Conservation (phyloP, 1,284 basidiomycete genomes). For the Ustilago xerochloae region DNA sequence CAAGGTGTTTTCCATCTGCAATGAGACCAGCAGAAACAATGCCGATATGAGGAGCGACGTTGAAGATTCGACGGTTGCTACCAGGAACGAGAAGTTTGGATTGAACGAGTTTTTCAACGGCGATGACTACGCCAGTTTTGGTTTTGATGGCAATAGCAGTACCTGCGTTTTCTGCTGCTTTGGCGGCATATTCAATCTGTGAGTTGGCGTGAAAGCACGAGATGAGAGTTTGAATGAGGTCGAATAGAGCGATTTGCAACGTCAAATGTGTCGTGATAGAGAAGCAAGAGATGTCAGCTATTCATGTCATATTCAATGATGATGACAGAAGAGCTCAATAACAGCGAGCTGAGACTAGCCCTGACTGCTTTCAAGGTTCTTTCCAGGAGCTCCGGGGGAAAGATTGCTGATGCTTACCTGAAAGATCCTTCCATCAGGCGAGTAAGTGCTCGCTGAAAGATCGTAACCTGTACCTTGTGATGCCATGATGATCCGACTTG, state of each 20-base stretch:
- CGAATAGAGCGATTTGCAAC: too few species aligned
- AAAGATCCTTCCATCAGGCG: constrained; percentile 97
- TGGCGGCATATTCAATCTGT: constrained; percentile 94
- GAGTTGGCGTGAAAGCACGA: neutral
- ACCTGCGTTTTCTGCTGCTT: constrained; percentile 98
- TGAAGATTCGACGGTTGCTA: constrained; percentile 91
- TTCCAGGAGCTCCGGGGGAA: too few species aligned
- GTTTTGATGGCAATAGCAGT: constrained; percentile 79
- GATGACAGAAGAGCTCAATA: too few species aligned
- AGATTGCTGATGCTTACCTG: constrained; percentile 71
- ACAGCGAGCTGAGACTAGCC: too few species aligned
- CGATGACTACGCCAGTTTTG: constrained; percentile 88
- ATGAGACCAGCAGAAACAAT: constrained; percentile 84
- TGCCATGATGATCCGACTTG: constrained; percentile 79
- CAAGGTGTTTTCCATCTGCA: constrained; percentile 91
- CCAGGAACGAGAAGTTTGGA: constrained; percentile 95
- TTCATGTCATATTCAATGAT: too few species aligned
- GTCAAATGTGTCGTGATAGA: too few species aligned
- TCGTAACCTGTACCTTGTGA: constrained; percentile 99
- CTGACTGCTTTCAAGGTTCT: too few species aligned
- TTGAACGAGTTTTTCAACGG: constrained; percentile 97
- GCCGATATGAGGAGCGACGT: constrained; percentile 91
- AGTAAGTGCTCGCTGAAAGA: constrained; percentile 97
- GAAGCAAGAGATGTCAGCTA: too few species aligned
- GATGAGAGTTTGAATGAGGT: too few species aligned